phyloP scores from a whole-genome alignment of 345 rosid genomes.

The Jatropha curcas region DNA sequence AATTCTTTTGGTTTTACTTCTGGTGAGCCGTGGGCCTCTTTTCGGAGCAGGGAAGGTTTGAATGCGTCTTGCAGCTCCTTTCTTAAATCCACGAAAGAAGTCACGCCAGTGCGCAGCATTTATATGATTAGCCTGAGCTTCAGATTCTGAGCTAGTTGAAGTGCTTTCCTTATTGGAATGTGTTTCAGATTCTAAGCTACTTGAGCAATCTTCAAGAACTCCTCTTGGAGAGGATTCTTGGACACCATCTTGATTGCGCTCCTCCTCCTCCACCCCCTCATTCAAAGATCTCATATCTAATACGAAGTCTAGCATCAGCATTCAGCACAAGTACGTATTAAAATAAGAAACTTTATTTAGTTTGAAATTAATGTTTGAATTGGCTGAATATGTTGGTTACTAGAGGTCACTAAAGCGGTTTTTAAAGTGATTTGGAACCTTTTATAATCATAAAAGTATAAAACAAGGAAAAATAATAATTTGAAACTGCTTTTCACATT shows the following conservation, averaged over 20 bases:
- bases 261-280: constrained; percentile 20
- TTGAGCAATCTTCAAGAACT: constrained; percentile 36
- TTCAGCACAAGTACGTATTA: background rate
- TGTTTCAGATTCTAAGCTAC: constrained; percentile 24
- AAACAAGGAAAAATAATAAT: too few species aligned
- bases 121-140: constrained; percentile 27
- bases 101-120: constrained; percentile 46
- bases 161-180: constrained; percentile 53
- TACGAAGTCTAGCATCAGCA: constrained; percentile 1
- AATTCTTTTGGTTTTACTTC: constrained; percentile 61
- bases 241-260: background rate
- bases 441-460: too few species aligned
- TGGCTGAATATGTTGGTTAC: too few species aligned
- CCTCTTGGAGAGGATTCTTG: constrained; percentile 19
- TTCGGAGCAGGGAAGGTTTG: constrained; percentile 48
- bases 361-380: too few species aligned
- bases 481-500: too few species aligned
- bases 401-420: too few species aligned
- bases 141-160: constrained; percentile 55
- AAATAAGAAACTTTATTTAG: background rate
- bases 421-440: too few species aligned
- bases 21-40: constrained; percentile 57
- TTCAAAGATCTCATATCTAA: constrained; percentile 39
- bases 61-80: constrained; percentile 51
- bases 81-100: constrained; percentile 57